Conservation (phyloP, 1,284 basidiomycete genomes). For the Trametes sp. region DNA sequence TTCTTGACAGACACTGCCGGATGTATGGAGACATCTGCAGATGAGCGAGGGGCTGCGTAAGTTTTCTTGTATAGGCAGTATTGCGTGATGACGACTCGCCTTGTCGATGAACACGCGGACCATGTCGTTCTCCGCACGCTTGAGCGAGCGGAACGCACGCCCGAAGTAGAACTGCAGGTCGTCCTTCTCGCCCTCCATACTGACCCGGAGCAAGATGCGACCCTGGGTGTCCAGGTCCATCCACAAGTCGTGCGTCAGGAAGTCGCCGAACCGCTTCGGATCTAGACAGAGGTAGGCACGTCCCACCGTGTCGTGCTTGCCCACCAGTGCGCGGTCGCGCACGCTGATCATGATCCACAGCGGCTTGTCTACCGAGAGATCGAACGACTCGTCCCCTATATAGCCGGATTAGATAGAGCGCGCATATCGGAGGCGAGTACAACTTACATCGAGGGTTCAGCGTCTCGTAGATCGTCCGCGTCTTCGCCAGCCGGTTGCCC, state of each 20-base stretch:
- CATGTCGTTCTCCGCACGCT: constrained; percentile 97
- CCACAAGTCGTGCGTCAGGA: constrained; percentile 92
- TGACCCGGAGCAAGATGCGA: constrained; percentile 86
- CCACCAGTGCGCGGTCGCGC: constrained; percentile 87
- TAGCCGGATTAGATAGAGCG: too few species aligned
- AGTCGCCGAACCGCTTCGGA: constrained; percentile 88
- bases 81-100: constrained; percentile 51
- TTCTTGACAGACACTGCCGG: constrained; percentile 86
- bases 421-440: too few species aligned
- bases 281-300: constrained; percentile 94
- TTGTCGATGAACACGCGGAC: constrained; percentile 97
- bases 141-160: constrained; percentile 92
- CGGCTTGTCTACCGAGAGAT: constrained; percentile 88
- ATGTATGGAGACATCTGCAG: constrained; percentile 93
- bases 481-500: constrained; percentile 92
- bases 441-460: constrained; percentile 89
- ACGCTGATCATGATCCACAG: constrained; percentile 98
- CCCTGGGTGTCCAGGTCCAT: constrained; percentile 91
- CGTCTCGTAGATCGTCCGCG: constrained; percentile 94
- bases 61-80: not conserved
- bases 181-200: constrained; percentile 99
- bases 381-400: constrained; percentile 99
- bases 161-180: constrained; percentile 99
- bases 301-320: constrained; percentile 92
- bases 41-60: not conserved